Conservation (phyloP, 257 asterid species). For the Nemophila menziesii region DNA sequence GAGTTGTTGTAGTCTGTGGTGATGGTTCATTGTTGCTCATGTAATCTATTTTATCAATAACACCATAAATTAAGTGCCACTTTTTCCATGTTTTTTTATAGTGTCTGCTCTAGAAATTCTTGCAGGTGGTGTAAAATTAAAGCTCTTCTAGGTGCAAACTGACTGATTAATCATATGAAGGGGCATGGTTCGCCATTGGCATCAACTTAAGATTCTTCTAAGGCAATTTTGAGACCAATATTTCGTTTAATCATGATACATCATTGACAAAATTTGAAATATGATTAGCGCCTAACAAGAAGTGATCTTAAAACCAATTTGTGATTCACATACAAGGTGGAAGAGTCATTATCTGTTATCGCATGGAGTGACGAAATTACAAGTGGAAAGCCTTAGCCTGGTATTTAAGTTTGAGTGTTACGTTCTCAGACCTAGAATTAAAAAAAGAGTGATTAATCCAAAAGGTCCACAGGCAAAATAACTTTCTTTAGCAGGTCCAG, state of each 20-base stretch:
- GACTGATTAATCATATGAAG: conserved; percentile 61
- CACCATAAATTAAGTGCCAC: no score
- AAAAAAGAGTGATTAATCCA: no score
- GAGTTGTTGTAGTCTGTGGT: no score
- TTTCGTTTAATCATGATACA: conserved; percentile 61
- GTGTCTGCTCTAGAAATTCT: conserved; percentile 7
- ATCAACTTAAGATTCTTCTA: conserved; percentile 75
- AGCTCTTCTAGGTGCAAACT: conserved; percentile 84
- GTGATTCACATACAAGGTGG: conserved; percentile 51
- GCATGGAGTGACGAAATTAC: conserved; percentile 78
- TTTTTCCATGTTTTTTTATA: no score
- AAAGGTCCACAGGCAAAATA: no score
- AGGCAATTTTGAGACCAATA: conserved; percentile 52
- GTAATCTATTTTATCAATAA: no score
- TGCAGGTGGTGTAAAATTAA: conserved; percentile 67
- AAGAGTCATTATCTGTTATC: conserved; percentile 64
- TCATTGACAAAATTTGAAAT: background rate
- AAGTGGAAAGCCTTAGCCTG: conserved; percentile 72
- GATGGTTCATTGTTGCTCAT: no score
- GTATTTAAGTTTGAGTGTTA: conserved; percentile 40
- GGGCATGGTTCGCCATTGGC: conserved; percentile 69
- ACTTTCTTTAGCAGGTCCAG: no score
- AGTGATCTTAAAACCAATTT: background rate
- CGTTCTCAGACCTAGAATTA: no score
- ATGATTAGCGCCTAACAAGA: no score